Evolutionary conservation across 306 rosid genomes (phyloP).

Genomic region (Corylus americana): DNA sequence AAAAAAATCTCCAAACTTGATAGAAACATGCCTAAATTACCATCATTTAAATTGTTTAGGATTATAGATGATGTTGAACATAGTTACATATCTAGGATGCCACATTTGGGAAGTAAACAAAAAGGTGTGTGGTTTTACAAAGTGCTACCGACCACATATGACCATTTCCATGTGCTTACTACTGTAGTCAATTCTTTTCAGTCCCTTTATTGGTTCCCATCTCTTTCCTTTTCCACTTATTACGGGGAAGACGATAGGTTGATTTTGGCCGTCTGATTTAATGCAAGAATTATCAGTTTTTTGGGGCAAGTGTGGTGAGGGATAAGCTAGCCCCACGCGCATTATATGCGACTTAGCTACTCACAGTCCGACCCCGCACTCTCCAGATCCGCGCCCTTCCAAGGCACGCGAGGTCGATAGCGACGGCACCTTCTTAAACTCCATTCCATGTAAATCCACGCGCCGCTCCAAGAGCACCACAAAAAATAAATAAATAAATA

Average conservation of each 20-base stretch:
- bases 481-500: too few relatives aligned
- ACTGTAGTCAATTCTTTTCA: not conserved
- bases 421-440: not conserved
- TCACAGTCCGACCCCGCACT: too few relatives aligned
- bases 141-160: too few relatives aligned
- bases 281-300: not conserved
- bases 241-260: not conserved
- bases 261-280: not conserved
- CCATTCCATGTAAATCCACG: not conserved
- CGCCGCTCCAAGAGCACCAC: not conserved
- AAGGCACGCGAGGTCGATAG: slow-evolving; percentile 22
- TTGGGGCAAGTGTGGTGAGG: too few relatives aligned
- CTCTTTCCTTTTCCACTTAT: not conserved
- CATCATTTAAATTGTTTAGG: too few relatives aligned
- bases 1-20: too few relatives aligned
- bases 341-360: not conserved
- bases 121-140: too few relatives aligned
- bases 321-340: not conserved
- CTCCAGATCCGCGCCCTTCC: not conserved
- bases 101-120: too few relatives aligned
- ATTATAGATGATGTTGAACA: too few relatives aligned
- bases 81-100: too few relatives aligned
- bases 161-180: not conserved
- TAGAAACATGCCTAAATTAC: too few relatives aligned
- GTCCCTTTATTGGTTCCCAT: not conserved